These are phyloP conservation scores for Sporothrix euskadiensis DNA, from an alignment of 2,329 filamentous ascomycete genomes.

Conservation along the genomic window DNA sequence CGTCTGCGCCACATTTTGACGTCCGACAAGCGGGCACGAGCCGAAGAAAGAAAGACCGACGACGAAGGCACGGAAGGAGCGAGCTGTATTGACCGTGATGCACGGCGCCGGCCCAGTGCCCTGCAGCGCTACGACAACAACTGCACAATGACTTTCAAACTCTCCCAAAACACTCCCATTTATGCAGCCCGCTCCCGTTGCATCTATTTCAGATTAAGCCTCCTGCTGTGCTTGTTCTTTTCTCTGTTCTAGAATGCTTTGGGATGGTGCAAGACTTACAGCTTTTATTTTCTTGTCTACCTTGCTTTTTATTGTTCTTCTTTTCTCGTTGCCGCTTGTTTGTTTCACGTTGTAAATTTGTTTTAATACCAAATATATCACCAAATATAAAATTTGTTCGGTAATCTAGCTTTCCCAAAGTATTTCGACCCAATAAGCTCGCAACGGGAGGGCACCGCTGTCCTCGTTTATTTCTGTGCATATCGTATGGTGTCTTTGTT, in stretches of 20 bases:
- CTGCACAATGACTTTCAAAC: not conserved
- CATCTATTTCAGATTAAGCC: not conserved
- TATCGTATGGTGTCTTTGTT: not conserved
- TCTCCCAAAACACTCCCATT: not conserved
- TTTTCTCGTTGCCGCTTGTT: not conserved
- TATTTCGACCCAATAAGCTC: constrained; percentile 2
- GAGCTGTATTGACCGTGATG: not conserved
- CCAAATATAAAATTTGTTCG: not conserved
- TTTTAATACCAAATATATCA: not conserved
- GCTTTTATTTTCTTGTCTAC: not conserved
- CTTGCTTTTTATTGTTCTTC: not conserved
- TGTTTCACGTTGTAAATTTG: not conserved
- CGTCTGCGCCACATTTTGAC: not conserved
- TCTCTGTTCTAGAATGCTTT: not conserved
- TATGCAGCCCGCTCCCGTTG: not conserved
- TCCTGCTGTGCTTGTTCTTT: not conserved
- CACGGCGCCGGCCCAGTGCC: not conserved
- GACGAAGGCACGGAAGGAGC: not conserved
- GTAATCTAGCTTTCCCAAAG: not conserved
- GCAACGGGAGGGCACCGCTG: not conserved
- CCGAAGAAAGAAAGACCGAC: constrained; percentile 1
- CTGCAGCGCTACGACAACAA: not conserved
- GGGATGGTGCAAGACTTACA: not conserved
- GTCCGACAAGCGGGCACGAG: not conserved
- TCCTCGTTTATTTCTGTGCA: not conserved